Evolutionary conservation across 257 asterid genomes (phyloP), one percentile per base, ranked within the genome.

Genomic region (Solanum rostratum): DNA sequence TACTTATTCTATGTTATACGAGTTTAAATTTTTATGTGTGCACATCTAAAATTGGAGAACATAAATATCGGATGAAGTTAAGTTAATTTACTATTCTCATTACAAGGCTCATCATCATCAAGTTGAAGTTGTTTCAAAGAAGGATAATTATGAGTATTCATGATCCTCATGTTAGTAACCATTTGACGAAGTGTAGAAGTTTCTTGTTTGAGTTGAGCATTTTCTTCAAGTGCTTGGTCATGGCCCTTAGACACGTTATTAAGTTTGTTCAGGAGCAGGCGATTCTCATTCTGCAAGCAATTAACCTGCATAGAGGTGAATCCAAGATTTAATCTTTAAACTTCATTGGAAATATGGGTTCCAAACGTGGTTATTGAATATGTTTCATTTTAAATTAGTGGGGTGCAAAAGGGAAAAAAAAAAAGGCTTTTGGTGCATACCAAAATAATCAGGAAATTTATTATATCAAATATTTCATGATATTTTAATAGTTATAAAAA

Each of bases 251-350:
- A 85, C 15, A 68, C 37, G 10, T 80, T 27, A 68, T 85, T 85
- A 29, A 85, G 82, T 80, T 85, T 80, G 30, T 68, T 65, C 5
- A 85, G 63, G 24, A 85, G 85, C 52, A 91, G 94, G 79, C 91
- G 97, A 50, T 95, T 95, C 95, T 95, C 99, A n/a, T 92, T 93
- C 2, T 95, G 87, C n/a, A 95, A 93, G 91, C 94, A 91, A 7
- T 91, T 88, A 15, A 95, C 96, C 87, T 93, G 97, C 2, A 8
- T 5, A 66, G 2, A 24, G 15, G 9, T 15, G 16, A 49, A 46
- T 24, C 2, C 60, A 74, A 4, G 0, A 24, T 24, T 46, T 24
- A 46, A 8, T 24, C 15, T 74, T 74, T 5, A 69, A 18, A 27
- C 2, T 69, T 33, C 12, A 11, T 71, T 13, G 55, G 13, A 73